Conservation (phyloP, 441 rosid species). For the Breynia disticha region DNA sequence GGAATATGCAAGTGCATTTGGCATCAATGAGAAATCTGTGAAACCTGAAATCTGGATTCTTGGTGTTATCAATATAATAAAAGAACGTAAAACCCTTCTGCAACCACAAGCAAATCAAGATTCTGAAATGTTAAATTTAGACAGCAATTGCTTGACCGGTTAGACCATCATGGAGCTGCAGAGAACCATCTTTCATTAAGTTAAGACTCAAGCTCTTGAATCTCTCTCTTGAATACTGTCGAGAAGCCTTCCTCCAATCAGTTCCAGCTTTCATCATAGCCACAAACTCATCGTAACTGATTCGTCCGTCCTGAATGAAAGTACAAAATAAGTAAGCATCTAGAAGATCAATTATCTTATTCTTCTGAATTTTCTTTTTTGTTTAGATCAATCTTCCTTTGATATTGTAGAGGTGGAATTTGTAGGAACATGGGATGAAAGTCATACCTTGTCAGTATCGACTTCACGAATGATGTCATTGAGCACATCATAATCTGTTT, state of each 20-base stretch:
- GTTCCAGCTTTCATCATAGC: conserved; percentile 98
- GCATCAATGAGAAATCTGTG: neutral
- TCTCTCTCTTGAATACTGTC: conserved; percentile 97
- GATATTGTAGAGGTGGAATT: neutral
- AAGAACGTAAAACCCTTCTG: conserved; percentile 11
- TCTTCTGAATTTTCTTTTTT: too few species aligned
- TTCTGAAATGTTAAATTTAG: conserved; percentile 16
- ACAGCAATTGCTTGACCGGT: conserved; percentile 72
- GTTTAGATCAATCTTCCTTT: too few species aligned
- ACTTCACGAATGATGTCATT: conserved; percentile 89
- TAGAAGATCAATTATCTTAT: too few species aligned
- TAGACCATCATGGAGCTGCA: conserved; percentile 77
- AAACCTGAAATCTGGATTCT: conserved; percentile 5
- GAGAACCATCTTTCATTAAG: conserved; percentile 91
- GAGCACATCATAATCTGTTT: conserved; percentile 47
- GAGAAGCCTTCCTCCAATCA: conserved; percentile 95
- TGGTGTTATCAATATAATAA: neutral
- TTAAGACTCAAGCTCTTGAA: conserved; percentile 91
- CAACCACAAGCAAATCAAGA: conserved; percentile 11
- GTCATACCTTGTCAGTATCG: conserved; percentile 77
- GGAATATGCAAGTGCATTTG: conserved; percentile 6
- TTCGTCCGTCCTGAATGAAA: conserved; percentile 54
- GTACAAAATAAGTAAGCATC: too few species aligned
- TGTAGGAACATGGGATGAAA: conserved; percentile 7
- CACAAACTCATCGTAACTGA: conserved; percentile 88